These are phyloP conservation scores for Suhomyces atakaporum DNA, from an alignment of 1,139 yeast species.

Conservation along the genomic window DNA sequence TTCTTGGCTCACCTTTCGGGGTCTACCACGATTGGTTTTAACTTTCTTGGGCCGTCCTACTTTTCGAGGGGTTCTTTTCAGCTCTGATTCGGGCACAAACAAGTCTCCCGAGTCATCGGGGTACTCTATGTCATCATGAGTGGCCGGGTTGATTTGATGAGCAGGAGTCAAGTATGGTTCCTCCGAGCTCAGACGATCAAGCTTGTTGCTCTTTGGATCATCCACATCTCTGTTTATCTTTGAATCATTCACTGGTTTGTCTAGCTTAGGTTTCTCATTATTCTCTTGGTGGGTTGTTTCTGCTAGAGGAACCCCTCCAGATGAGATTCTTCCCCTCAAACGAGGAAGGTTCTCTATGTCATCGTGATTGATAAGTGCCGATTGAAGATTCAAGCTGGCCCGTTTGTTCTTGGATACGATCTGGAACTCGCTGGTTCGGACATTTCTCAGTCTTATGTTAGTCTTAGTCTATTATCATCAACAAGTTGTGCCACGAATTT, in stretches of 20 bases:
- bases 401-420: slow-evolving; percentile 13
- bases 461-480: too few species aligned
- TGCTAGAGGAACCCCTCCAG: slow-evolving; percentile 4
- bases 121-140: slow-evolving; percentile 8
- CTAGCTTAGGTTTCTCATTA: too few species aligned
- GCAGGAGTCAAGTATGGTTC: slow-evolving; percentile 8
- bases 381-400: slow-evolving; percentile 20
- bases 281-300: too few species aligned
- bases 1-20: slow-evolving; percentile 13
- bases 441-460: slow-evolving; percentile 14
- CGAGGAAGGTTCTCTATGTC: slow-evolving; percentile 28
- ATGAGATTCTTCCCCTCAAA: slow-evolving; percentile 18
- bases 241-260: too few species aligned
- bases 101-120: slow-evolving; percentile 4
- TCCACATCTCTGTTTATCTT: too few species aligned
- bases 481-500: too few species aligned
- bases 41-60: slow-evolving; percentile 14
- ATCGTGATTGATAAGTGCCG: slow-evolving; percentile 28
- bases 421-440: slow-evolving; percentile 15
- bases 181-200: too few species aligned
- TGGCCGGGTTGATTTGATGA: slow-evolving; percentile 6
- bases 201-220: too few species aligned
- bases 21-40: slow-evolving; percentile 14
- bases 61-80: neutral
- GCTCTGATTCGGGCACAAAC: neutral